Evolutionary conservation across 352 stramenopile species (phyloP).

Genomic region (Peronospora tabacina): DNA sequence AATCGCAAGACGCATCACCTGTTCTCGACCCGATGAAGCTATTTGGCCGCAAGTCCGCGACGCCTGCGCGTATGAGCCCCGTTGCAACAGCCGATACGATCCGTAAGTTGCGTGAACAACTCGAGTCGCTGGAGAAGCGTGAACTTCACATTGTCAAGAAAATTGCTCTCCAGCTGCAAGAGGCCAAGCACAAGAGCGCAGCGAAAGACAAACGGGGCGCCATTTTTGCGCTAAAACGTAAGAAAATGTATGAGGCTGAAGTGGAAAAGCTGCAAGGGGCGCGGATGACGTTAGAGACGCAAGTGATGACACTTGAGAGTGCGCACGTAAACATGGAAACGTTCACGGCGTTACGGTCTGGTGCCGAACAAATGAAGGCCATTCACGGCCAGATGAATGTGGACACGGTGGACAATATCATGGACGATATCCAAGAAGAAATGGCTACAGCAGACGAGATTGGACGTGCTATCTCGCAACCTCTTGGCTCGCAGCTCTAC

Average conservation of each 20-base stretch:
- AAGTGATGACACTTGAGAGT: slow-evolving; percentile 88
- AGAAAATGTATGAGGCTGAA: slow-evolving; percentile 98
- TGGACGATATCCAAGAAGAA: slow-evolving; percentile 97
- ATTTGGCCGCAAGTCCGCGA: slow-evolving; percentile 73
- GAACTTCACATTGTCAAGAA: slow-evolving; percentile 96
- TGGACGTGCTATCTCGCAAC: slow-evolving; percentile 88
- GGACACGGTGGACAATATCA: slow-evolving; percentile 96
- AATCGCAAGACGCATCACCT: background rate
- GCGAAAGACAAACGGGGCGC: slow-evolving; percentile 96
- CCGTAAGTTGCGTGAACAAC: slow-evolving; percentile 83
- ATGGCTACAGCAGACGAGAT: slow-evolving; percentile 95
- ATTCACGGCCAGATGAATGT: slow-evolving; percentile 94
- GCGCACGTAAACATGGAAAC: slow-evolving; percentile 95
- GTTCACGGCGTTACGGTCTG: slow-evolving; percentile 90
- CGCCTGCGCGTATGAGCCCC: slow-evolving; percentile 42
- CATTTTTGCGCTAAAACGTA: slow-evolving; percentile 96
- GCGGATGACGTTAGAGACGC: slow-evolving; percentile 94
- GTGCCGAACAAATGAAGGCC: slow-evolving; percentile 91
- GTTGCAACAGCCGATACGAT: slow-evolving; percentile 85
- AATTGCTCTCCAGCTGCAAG: slow-evolving; percentile 87
- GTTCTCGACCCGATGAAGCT: slow-evolving; percentile 56
- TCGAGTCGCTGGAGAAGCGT: slow-evolving; percentile 90
- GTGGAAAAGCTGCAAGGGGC: slow-evolving; percentile 96
- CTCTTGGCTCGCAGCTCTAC: slow-evolving; percentile 88
- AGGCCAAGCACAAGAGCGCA: slow-evolving; percentile 94